These are phyloP conservation scores for Lactarius quietus DNA, from an alignment of 768 basidiomycete species.

Conservation along the genomic window DNA sequence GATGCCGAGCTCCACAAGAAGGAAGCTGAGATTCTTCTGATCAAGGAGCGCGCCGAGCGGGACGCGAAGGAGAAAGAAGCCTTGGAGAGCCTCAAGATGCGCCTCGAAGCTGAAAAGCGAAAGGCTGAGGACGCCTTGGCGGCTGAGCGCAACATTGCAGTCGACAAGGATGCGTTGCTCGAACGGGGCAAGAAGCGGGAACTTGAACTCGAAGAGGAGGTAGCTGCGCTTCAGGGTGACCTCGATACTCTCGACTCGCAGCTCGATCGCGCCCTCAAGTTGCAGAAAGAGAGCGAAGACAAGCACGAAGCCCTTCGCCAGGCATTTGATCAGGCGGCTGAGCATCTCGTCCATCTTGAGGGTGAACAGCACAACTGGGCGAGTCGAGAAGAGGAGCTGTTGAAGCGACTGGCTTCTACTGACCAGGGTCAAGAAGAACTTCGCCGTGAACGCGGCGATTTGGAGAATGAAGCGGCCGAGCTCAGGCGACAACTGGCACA, in stretches of 20 bases:
- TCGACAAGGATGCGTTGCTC: constrained; percentile 82
- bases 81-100: constrained; percentile 75
- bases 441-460: constrained; percentile 47
- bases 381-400: constrained; percentile 58
- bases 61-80: constrained; percentile 80
- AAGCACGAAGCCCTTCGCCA: constrained; percentile 66
- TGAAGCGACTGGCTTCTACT: constrained; percentile 42
- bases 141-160: constrained; percentile 70
- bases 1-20: constrained; percentile 91
- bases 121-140: constrained; percentile 79
- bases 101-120: constrained; percentile 78
- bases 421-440: constrained; percentile 46
- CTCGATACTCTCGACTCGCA: constrained; percentile 83
- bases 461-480: constrained; percentile 65
- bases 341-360: constrained; percentile 82
- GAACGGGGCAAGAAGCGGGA: constrained; percentile 85
- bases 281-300: constrained; percentile 78
- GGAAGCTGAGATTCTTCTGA: constrained; percentile 74
- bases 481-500: constrained; percentile 62
- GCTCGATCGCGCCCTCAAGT: constrained; percentile 70
- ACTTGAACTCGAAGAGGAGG: constrained; percentile 80
- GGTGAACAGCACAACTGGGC: constrained; percentile 67
- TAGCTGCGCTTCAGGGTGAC: constrained; percentile 73
- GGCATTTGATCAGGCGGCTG: constrained; percentile 81
- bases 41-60: constrained; percentile 81